Percentiles rank a stretch among this genome's conserved stretches.
phyloP scores from a whole-genome alignment of 306 rosid genomes.

The Benincasa hispida region DNA sequence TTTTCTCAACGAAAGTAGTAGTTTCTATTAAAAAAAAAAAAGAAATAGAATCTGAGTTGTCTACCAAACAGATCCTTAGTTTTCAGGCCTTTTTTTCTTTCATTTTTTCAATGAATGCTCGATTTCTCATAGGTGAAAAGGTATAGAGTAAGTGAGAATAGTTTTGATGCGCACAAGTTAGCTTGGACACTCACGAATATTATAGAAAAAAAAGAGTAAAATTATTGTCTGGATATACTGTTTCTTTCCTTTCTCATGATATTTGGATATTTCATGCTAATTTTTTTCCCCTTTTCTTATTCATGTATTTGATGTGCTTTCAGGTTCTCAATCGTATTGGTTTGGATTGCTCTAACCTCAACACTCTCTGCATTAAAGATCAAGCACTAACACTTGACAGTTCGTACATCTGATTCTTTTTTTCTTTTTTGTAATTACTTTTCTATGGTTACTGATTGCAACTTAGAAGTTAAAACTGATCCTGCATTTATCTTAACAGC shows the following conservation, averaged over 20 bases:
- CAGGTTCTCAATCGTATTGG: constrained; percentile 68
- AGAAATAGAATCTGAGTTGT: no score
- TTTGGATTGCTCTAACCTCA: constrained; percentile 76
- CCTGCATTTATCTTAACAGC: constrained; percentile 18
- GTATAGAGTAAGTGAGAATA: no score
- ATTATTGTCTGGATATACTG: not conserved
- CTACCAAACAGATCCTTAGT: no score
- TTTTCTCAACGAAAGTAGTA: no score
- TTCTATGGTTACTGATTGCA: not conserved
- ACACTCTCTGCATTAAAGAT: constrained; percentile 61
- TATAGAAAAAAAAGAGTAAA: no score
- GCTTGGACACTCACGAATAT: no score
- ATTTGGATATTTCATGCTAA: not conserved
- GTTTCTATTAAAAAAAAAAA: no score
- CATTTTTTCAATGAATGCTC: not conserved
- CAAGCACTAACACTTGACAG: constrained; percentile 69
- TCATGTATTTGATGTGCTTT: constrained; percentile 17
- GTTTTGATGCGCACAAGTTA: no score
- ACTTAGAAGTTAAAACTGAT: not conserved
- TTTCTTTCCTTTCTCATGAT: not conserved
- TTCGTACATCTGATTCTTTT: constrained; percentile 13
- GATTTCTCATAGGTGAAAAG: not conserved
- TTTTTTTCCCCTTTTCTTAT: constrained; percentile 2
- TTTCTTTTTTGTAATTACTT: not conserved
- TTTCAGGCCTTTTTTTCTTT: no score